phyloP scores from a whole-genome alignment of 2,329 filamentous ascomycete genomes.

The Fusarium torreyae region DNA sequence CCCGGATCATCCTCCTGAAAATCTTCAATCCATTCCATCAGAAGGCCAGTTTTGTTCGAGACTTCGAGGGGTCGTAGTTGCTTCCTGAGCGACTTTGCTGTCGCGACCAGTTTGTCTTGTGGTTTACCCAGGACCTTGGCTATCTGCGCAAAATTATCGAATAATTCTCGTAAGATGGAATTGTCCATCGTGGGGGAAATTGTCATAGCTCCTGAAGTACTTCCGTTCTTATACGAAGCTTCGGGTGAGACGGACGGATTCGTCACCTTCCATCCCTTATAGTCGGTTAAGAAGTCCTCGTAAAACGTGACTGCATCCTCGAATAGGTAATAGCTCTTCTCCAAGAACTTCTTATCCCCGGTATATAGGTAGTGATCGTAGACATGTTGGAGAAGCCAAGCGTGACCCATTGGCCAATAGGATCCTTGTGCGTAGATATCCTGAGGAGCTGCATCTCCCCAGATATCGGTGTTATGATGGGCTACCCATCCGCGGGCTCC shows the following conservation, averaged over 20 bases:
- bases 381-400: slow-evolving; percentile 7
- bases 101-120: not conserved
- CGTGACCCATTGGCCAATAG: slow-evolving; percentile 8
- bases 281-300: slow-evolving; percentile 5
- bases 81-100: not conserved
- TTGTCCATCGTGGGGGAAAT: slow-evolving; percentile 11
- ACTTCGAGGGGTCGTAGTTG: not conserved
- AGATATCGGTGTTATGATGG: slow-evolving; percentile 12
- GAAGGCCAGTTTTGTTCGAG: not conserved
- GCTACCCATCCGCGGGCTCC: slow-evolving; percentile 10
- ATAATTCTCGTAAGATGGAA: slow-evolving; percentile 10
- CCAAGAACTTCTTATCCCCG: not conserved
- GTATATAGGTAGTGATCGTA: slow-evolving; percentile 8
- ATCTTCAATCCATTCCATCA: slow-evolving; percentile 20
- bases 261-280: slow-evolving; percentile 7
- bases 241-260: slow-evolving; percentile 12
- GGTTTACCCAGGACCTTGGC: slow-evolving; percentile 1
- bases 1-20: slow-evolving; percentile 5
- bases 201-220: not conserved
- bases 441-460: slow-evolving; percentile 9
- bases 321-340: slow-evolving; percentile 2
- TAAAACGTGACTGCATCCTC: slow-evolving; percentile 6
- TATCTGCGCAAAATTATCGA: slow-evolving; percentile 5
- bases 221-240: slow-evolving; percentile 11
- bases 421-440: slow-evolving; percentile 9